Base-by-base conservation (phyloP, 1,284 basidiomycete species). In the Lignosus rhinocerotis region DNA sequence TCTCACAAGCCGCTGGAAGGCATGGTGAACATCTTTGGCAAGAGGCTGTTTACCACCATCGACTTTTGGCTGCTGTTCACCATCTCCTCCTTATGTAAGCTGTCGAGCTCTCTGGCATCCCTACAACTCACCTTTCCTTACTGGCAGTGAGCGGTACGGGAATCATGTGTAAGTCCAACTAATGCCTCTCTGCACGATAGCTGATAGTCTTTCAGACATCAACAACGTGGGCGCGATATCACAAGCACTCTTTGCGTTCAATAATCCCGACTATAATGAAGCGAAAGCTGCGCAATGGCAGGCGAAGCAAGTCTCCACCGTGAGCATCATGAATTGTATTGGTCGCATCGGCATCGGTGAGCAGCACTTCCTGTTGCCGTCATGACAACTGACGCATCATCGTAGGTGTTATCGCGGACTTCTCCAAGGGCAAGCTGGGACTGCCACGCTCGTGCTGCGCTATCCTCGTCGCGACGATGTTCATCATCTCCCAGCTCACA, bases 161-260 rank as follows among this genome's bases (percentile, higher is more conserved):
- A 0, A 66, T 98, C 33, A 93, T 95, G 87, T 96, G 89, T 92
- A 70, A 12, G 67, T 59, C 7, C 75, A 12, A 12, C 9, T 7
- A 38, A 6, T 43, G 12, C 46, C 12, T 7, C 30, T 25, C 21
- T 49, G 3, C 43, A 34, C 47, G 10, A 19, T n/a, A 38, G 34
- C 56, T 46, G n/a, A 53, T 46, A 16, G n/a, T 36, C 5, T 42
- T 33, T 16, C 64, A 92, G 90, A 92, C 68, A 97, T 97, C 76
- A 96, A 96, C 75, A 98, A 98, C 66, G 93, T 94, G 21, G 94
- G 94, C n/a, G 89, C 90, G 0, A 93, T 97, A 70, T 87, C 94
- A 0, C 88, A 93, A 69, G 92, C 92, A 0, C 79, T 98, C 12
- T 93, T 87, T 60, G 84, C 88, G 12, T 80, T 88, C 60, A 82